A percentile compares a stretch with the other conserved stretches of the same genome.
Evolutionary conservation across 2,329 filamentous ascomycete species (phyloP).

Genomic region (Phaeosphaeriaceae sp.): DNA sequence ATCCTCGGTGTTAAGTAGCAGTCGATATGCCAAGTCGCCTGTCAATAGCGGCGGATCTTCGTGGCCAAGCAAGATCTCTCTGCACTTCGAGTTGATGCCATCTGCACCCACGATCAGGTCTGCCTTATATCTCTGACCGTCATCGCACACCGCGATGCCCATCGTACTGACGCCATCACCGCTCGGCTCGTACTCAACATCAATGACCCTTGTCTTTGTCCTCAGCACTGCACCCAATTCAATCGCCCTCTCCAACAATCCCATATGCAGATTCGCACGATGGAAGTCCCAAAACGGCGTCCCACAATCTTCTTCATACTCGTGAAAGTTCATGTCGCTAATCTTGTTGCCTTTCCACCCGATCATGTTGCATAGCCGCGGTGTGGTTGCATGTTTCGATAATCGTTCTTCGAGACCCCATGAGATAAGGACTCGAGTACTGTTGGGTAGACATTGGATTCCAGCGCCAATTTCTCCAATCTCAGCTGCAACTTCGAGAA

Average conservation of each 20-base stretch:
- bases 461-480: conserved; percentile 60
- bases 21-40: conserved; percentile 60
- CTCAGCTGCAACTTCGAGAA: conserved; percentile 57
- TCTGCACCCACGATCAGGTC: conserved; percentile 59
- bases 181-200: conserved; percentile 45
- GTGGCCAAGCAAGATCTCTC: conserved; percentile 54
- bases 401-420: conserved; percentile 58
- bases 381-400: conserved; percentile 51
- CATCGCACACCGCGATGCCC: conserved; percentile 51
- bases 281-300: conserved; percentile 64
- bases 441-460: conserved; percentile 60
- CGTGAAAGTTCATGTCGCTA: conserved; percentile 57
- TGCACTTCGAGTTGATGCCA: conserved; percentile 55
- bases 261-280: conserved; percentile 59
- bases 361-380: conserved; percentile 56
- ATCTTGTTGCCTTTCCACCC: conserved; percentile 62
- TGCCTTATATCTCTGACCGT: conserved; percentile 47
- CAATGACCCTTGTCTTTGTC: conserved; percentile 53
- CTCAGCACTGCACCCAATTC: conserved; percentile 58
- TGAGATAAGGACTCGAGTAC: conserved; percentile 55
- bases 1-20: conserved; percentile 54
- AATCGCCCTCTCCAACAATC: conserved; percentile 55
- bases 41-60: conserved; percentile 58
- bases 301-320: conserved; percentile 44
- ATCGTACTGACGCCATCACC: conserved; percentile 25